phyloP scores from a whole-genome alignment of 176 grass and related monocot genomes.

The Carex myosuroides region DNA sequence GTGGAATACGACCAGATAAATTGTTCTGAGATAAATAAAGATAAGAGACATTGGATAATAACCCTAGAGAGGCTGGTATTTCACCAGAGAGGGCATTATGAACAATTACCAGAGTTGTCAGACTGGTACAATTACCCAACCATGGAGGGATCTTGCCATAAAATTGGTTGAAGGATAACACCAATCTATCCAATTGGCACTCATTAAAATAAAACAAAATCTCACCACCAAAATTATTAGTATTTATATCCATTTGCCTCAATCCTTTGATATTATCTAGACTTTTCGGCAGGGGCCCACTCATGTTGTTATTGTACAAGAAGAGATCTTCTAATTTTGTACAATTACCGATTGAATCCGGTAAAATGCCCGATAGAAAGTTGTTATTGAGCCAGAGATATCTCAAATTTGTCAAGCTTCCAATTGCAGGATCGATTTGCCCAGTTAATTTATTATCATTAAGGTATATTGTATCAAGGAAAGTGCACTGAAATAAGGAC shows the following conservation, averaged over 20 bases:
- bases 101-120: constrained; percentile 28
- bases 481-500: constrained; percentile 33
- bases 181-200: constrained; percentile 46
- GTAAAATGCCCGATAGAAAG: constrained; percentile 45
- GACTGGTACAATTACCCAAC: constrained; percentile 48
- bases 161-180: constrained; percentile 45
- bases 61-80: constrained; percentile 49
- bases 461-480: constrained; percentile 42
- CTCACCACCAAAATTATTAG: constrained; percentile 44
- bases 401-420: constrained; percentile 33
- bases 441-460: constrained; percentile 43
- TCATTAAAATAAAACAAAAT: constrained; percentile 45
- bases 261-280: constrained; percentile 38
- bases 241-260: constrained; percentile 26
- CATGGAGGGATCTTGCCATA: constrained; percentile 38
- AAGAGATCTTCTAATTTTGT: constrained; percentile 45
- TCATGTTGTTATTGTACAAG: constrained; percentile 48
- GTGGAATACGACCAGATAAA: constrained; percentile 56
- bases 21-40: constrained; percentile 62
- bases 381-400: constrained; percentile 35
- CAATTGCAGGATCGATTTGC: constrained; percentile 30
- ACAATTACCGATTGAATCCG: constrained; percentile 58
- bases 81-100: constrained; percentile 45
- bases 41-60: constrained; percentile 37
- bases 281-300: constrained; percentile 42